Evolutionary conservation across 2,329 filamentous ascomycete species (phyloP), one percentile per base, ranked within the genome.

Genomic region (Botrytis deweyae): DNA sequence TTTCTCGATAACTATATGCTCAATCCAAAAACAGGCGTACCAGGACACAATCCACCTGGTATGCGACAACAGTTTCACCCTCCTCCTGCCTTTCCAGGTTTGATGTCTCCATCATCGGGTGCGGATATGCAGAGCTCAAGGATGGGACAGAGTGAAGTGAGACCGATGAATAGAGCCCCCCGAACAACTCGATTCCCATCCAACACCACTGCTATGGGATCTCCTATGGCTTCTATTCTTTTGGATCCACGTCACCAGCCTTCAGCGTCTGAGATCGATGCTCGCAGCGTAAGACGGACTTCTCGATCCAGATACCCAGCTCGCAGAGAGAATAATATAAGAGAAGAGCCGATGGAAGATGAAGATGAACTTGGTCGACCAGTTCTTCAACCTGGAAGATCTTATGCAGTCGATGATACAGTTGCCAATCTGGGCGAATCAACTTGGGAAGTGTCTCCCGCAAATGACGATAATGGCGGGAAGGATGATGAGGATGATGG

Each of bases 1-100:
- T 99, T 99, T 82, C 86, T 98, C 74, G 94, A 98, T 80, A 95
- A 97, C 78, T 99, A 99, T 79, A 89, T 91, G 22, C 89, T 91
- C 67, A 93, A 93, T 78, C 90, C 91, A 5, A 91, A 90, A 81
- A 89, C 88, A 10, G 90, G 90, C 2, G 87, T 91, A 33, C 88
- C 88, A 10, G 88, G 89, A 33, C 86, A 89, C 72, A 83, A 90
- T 52, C 87, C 88, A 22, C 87, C 87, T 4, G 86, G 86, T 70
- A 83, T 78, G 78, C 87, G 85, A 73, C 86, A 86, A 73, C 87
- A 87, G 61, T 95, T 95, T 81, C 89, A 95, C 74, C 92, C 91
- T 38, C 93, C 93, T 1, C 93, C 93, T 8, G 85, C 88, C 0
- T 93, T 95, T 79, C 92, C 93, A 1, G 91, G 90, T 4, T 85